phyloP scores from a whole-genome alignment of 352 stramenopile genomes.

The Globisporangium paroecandrum region DNA sequence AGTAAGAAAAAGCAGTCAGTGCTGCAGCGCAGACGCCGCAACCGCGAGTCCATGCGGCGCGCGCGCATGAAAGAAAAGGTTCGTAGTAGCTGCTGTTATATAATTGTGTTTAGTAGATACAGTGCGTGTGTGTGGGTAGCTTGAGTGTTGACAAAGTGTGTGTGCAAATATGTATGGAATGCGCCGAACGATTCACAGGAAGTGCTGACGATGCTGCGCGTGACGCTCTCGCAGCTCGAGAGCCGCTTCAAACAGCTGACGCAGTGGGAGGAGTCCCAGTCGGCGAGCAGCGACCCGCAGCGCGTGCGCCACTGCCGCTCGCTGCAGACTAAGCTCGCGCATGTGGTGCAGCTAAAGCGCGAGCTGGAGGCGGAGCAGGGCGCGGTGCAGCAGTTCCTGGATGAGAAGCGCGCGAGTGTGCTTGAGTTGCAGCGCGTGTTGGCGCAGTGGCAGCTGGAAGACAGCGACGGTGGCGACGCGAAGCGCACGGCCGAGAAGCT shows the following conservation, averaged over 20 bases:
- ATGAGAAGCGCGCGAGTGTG: conserved; percentile 16
- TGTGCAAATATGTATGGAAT: not conserved
- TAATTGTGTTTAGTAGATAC: not conserved
- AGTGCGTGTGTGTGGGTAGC: not conserved
- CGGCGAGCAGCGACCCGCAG: conserved; percentile 9
- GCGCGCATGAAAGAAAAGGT: conserved; percentile 26
- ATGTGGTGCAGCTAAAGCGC: conserved; percentile 28
- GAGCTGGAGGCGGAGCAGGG: conserved; percentile 26
- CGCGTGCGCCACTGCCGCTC: conserved; percentile 10
- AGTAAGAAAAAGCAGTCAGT: conserved; percentile 13
- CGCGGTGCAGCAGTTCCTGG: conserved; percentile 6
- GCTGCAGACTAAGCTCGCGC: conserved; percentile 20
- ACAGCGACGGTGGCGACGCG: conserved; percentile 1
- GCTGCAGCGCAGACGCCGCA: conserved; percentile 23
- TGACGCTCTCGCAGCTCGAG: conserved; percentile 23
- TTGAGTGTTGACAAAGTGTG: not conserved
- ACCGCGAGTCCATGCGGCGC: conserved; percentile 35
- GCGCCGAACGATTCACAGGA: conserved; percentile 16
- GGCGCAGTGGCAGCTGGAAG: conserved; percentile 24
- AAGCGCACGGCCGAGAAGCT: conserved; percentile 29
- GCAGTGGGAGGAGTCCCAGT: conserved; percentile 1
- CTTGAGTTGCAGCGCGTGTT: conserved; percentile 22
- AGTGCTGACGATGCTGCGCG: conserved; percentile 22
- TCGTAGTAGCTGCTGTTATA: not conserved
- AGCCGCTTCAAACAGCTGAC: conserved; percentile 20